Percentiles rank a stretch among this genome's conserved stretches.
These are phyloP conservation scores for Barbatosphaeria neglecta DNA, from an alignment of 495 filamentous ascomycete species.

Conservation along the genomic window DNA sequence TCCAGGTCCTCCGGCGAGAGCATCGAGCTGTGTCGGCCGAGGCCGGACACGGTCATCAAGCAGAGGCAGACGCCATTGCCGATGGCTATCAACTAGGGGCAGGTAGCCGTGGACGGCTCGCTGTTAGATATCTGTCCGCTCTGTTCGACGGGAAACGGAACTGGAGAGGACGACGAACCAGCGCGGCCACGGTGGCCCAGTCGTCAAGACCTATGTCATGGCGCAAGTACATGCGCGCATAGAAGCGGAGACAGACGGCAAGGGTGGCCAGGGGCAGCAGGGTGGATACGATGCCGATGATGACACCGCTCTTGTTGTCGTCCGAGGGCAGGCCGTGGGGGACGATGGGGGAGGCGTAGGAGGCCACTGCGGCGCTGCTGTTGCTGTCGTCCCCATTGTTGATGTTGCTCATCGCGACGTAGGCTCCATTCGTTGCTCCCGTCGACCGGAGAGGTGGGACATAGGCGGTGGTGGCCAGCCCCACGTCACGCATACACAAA, in stretches of 20 bases:
- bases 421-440: too few species aligned
- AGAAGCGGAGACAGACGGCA: slow-evolving; percentile 14
- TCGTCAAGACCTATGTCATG: slow-evolving; percentile 13
- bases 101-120: too few species aligned
- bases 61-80: background rate
- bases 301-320: slow-evolving; percentile 5
- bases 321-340: background rate
- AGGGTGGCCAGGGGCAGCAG: slow-evolving; percentile 3
- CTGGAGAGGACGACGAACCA: background rate
- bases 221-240: slow-evolving; percentile 13
- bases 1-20: slow-evolving; percentile 7
- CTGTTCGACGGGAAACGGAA: background rate
- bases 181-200: slow-evolving; percentile 8
- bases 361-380: background rate
- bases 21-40: slow-evolving; percentile 23
- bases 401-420: too few species aligned
- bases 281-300: slow-evolving; percentile 4
- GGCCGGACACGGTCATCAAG: slow-evolving; percentile 5
- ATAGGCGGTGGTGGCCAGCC: too few species aligned
- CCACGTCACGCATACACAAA: too few species aligned
- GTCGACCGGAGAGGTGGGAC: too few species aligned
- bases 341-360: background rate
- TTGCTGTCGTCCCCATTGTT: too few species aligned
- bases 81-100: background rate
- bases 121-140: background rate